phyloP scores from a whole-genome alignment of 2,329 filamentous ascomycete species.

The Talaromyces sp. region DNA sequence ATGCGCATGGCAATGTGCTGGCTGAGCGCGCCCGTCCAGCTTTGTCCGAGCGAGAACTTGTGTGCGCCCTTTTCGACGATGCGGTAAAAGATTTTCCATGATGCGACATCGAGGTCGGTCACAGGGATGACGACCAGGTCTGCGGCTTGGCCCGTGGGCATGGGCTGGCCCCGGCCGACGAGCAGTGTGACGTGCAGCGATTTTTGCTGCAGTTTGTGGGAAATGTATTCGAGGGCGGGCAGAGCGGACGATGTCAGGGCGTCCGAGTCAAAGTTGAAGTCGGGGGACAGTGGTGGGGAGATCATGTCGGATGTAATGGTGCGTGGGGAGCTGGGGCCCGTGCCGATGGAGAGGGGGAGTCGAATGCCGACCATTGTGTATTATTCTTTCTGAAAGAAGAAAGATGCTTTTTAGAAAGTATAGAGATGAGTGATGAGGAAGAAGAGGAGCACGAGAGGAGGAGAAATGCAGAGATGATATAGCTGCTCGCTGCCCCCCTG shows the following conservation, averaged over 20 bases:
- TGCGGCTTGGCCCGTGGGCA: constrained; percentile 31
- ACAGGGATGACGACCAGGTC: constrained; percentile 36
- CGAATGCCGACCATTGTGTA: constrained; percentile 10
- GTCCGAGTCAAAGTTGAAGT: constrained; percentile 33
- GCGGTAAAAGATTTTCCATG: constrained; percentile 26
- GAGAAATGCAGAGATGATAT: not conserved
- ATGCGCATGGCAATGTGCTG: constrained; percentile 20
- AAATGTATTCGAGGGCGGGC: constrained; percentile 38
- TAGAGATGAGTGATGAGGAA: not conserved
- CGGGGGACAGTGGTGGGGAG: constrained; percentile 34
- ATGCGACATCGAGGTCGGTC: constrained; percentile 23
- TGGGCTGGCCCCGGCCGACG: constrained; percentile 35
- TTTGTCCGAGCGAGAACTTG: constrained; percentile 32
- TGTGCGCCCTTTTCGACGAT: constrained; percentile 30
- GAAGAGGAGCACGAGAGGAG: not conserved
- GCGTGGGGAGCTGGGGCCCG: constrained; percentile 25
- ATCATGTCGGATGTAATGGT: constrained; percentile 37
- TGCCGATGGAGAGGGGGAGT: constrained; percentile 15
- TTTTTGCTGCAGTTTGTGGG: constrained; percentile 33
- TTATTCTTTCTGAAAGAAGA: not conserved
- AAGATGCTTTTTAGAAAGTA: not conserved
- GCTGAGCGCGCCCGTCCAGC: constrained; percentile 33
- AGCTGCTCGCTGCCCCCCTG: not conserved
- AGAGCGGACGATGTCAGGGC: constrained; percentile 29
- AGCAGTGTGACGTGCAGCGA: constrained; percentile 36